These are phyloP conservation scores for Aspergillus pseudonomiae DNA, from an alignment of 2,329 filamentous ascomycete species.

Conservation along the genomic window DNA sequence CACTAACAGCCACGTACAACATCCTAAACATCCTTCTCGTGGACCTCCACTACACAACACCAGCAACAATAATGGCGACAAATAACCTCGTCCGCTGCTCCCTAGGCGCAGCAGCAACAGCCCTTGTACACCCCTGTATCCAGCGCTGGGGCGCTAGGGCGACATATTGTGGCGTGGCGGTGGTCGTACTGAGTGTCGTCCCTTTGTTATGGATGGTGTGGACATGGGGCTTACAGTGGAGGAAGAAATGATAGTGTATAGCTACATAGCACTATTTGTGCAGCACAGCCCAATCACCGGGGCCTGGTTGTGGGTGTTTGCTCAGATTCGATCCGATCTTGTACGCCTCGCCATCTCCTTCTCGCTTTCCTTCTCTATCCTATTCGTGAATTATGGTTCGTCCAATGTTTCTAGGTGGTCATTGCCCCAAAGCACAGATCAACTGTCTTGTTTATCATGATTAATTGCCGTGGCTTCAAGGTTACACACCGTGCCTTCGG, in stretches of 20 bases:
- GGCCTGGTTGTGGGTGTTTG: background rate
- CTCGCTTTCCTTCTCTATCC: no score
- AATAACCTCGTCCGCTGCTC: constrained; percentile 38
- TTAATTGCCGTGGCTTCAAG: background rate
- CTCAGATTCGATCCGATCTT: background rate
- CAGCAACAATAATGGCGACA: constrained; percentile 38
- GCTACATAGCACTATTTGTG: background rate
- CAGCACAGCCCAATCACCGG: background rate
- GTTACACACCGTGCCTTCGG: background rate
- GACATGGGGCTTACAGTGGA: background rate
- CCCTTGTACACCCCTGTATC: constrained; percentile 23
- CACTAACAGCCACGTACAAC: constrained; percentile 45
- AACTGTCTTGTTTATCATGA: background rate
- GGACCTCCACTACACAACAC: constrained; percentile 41
- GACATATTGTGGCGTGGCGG: background rate
- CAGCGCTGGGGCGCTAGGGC: background rate
- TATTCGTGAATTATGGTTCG: background rate
- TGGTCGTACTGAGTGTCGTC: background rate
- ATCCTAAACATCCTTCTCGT: constrained; percentile 50
- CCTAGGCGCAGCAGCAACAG: constrained; percentile 34
- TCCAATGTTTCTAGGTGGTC: background rate
- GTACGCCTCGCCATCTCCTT: background rate
- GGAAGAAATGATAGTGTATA: background rate
- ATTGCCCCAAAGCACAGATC: background rate
- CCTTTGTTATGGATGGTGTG: background rate